Percentiles rank a stretch among this genome's conserved stretches.
Evolutionary conservation across 352 stramenopile genomes (phyloP).

Genomic region (Detonula confervacea): DNA sequence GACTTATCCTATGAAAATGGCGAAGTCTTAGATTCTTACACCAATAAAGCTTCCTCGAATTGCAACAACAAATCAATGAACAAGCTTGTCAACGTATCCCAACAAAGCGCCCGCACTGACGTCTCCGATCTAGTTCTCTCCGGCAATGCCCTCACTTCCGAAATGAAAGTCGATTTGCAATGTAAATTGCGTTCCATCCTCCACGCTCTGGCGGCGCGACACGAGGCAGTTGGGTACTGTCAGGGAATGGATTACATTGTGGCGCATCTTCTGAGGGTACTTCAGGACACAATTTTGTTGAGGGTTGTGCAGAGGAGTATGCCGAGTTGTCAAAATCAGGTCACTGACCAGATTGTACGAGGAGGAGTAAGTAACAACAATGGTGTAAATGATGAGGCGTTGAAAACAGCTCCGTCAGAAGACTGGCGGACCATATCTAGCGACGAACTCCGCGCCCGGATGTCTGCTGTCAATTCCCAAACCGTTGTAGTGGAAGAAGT

Average conservation of each 20-base stretch:
- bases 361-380: too few relatives aligned
- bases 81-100: too few relatives aligned
- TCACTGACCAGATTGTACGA: constrained; percentile 3
- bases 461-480: constrained; percentile 54
- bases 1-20: constrained; percentile 38
- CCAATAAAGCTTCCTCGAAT: neutral
- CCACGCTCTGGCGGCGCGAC: constrained; percentile 72
- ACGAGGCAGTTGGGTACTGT: constrained; percentile 82
- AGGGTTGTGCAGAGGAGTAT: constrained; percentile 57
- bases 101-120: too few relatives aligned
- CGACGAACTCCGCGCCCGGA: constrained; percentile 49
- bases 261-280: constrained; percentile 80
- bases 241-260: constrained; percentile 84
- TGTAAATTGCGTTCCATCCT: constrained; percentile 81
- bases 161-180: constrained; percentile 81
- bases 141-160: constrained; percentile 73
- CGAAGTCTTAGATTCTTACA: constrained; percentile 27
- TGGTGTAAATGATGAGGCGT: too few relatives aligned
- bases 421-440: constrained; percentile 53
- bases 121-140: constrained; percentile 74
- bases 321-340: constrained; percentile 16
- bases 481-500: constrained; percentile 77
- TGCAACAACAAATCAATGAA: constrained; percentile 15
- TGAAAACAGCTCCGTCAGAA: too few relatives aligned
- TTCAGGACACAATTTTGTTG: constrained; percentile 81